Evolutionary conservation across 768 basidiomycete species (phyloP).

Genomic region (Boletellus sp.): DNA sequence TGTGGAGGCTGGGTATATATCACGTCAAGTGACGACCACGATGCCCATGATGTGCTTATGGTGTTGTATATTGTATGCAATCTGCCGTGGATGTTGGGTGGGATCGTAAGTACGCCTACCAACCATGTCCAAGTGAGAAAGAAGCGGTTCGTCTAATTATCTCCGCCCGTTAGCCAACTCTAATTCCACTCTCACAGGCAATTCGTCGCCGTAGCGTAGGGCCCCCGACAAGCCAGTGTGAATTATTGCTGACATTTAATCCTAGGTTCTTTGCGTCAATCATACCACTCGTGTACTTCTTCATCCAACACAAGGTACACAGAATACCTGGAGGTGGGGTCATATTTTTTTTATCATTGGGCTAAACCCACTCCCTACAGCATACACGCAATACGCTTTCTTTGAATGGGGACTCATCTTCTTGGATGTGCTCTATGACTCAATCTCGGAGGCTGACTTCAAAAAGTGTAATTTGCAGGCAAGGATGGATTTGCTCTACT

Average conservation of each 20-base stretch:
- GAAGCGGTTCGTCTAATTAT: slow-evolving; percentile 44
- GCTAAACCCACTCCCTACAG: slow-evolving; percentile 35
- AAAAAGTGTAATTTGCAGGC: slow-evolving; percentile 52
- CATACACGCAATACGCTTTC: slow-evolving; percentile 82
- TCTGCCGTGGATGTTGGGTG: slow-evolving; percentile 85
- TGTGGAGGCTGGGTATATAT: slow-evolving; percentile 94
- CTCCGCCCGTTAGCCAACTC: not conserved
- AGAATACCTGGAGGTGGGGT: slow-evolving; percentile 69
- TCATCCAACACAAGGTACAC: slow-evolving; percentile 80
- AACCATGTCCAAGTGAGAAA: slow-evolving; percentile 38
- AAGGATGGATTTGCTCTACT: slow-evolving; percentile 8
- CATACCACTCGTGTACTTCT: slow-evolving; percentile 77
- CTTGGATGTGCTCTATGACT: slow-evolving; percentile 70
- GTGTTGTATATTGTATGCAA: slow-evolving; percentile 80
- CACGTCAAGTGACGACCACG: slow-evolving; percentile 80
- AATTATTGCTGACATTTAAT: slow-evolving; percentile 3
- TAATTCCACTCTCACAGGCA: slow-evolving; percentile 37
- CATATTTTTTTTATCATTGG: not conserved
- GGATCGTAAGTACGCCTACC: slow-evolving; percentile 52
- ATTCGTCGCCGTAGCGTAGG: slow-evolving; percentile 48
- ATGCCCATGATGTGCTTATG: slow-evolving; percentile 85
- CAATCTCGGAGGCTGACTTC: slow-evolving; percentile 61
- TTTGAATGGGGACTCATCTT: slow-evolving; percentile 85
- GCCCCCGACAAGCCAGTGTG: not conserved
- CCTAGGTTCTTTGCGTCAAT: slow-evolving; percentile 68